A percentile compares a stretch with the other conserved stretches of the same genome.
Evolutionary conservation across 2,329 filamentous ascomycete genomes (phyloP).

Genomic region (Taxawa tesnikishii): DNA sequence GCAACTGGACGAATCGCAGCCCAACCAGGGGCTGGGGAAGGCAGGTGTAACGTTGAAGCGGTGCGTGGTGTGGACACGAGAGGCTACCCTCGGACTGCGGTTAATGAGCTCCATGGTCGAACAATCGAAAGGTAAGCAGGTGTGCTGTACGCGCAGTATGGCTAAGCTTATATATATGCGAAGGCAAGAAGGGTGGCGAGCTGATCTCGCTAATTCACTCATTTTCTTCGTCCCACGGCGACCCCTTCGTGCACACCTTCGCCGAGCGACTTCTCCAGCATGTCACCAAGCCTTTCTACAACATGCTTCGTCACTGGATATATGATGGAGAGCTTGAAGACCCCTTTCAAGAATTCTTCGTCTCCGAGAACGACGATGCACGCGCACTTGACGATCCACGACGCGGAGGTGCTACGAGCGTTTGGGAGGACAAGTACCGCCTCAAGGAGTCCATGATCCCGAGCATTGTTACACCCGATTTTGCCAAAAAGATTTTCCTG

Average conservation of each 20-base stretch:
- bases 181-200: conserved; percentile 69
- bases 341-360: conserved; percentile 91
- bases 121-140: conserved; percentile 58
- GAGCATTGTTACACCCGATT: conserved; percentile 83
- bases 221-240: conserved; percentile 86
- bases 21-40: conserved; percentile 59
- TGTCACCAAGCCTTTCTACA: conserved; percentile 90
- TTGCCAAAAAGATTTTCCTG: conserved; percentile 90
- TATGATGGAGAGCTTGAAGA: conserved; percentile 98
- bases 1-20: conserved; percentile 55
- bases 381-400: conserved; percentile 28
- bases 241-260: conserved; percentile 87
- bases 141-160: conserved; percentile 8
- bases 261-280: conserved; percentile 78
- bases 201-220: conserved; percentile 87
- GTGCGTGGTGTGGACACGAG: conserved; percentile 93
- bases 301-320: conserved; percentile 92
- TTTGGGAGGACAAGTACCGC: conserved; percentile 97
- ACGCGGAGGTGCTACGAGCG: conserved; percentile 59
- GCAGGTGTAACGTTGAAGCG: conserved; percentile 87
- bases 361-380: conserved; percentile 62
- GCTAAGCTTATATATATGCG: too few relatives aligned
- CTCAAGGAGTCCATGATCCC: conserved; percentile 78
- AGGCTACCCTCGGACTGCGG: conserved; percentile 88
- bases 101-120: conserved; percentile 92